Evolutionary conservation across 2,329 filamentous ascomycete genomes (phyloP), one percentile per base, ranked within the genome.

Genomic region (Fusarium gaditjirri): DNA sequence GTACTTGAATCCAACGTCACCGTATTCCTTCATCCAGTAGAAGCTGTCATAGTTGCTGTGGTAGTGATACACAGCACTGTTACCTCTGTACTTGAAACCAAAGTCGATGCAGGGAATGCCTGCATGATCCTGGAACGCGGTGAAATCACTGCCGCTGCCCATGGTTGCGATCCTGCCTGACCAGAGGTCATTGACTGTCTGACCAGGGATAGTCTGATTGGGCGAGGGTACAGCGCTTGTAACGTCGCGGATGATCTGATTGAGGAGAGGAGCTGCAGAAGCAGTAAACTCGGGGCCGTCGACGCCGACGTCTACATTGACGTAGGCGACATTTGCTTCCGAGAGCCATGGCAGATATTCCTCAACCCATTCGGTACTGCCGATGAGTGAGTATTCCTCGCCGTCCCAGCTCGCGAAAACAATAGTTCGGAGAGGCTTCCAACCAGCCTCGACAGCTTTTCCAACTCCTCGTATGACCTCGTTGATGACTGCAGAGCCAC

Each of bases 11-110:
- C 85, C 88, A 4, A 86, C 86, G 76, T 97, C 95, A 44, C 93
- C 94, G 70, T 89, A 96, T 29, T 87, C 88, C 60, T 91, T 87
- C 93, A 97, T 97, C 94, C 95, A 97, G 81, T 92, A 86, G 80
- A 94, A 96, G 77, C 91, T 94, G 80, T 97, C 94, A 81, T 97
- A 97, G 84, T 97, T 97, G 80, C 91, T 92, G 83, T 97, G 94
- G 81, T 97, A 97, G 77, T 94, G 92, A 78, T 94, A 94, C 6
- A 93, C 86, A 0, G 91, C 83, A 46, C 86, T 85, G 4, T 81
- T 78, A 1, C 74, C 64, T 29, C 81, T 81, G 12, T 74, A 78
- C 21, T 79, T 80, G 76, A 93, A 93, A 31, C 88, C 86, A 55
- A 93, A 85, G 76, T 93, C 89, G 19, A 93, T 78, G 69, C 86